phyloP scores from a whole-genome alignment of 2,329 filamentous ascomycete species.

The Graphium sp. region DNA sequence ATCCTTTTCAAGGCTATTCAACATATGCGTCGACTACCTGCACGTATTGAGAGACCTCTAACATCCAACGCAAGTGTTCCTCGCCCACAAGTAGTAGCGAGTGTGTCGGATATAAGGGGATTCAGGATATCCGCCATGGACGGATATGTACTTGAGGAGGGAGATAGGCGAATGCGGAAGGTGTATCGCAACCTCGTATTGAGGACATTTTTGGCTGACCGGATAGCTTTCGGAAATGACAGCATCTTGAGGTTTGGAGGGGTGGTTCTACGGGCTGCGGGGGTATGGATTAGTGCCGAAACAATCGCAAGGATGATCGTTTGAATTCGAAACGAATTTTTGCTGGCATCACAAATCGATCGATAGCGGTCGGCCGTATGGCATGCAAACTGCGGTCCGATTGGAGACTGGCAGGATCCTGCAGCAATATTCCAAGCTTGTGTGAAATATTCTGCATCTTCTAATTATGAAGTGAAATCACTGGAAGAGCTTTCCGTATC shows the following conservation, averaged over 20 bases:
- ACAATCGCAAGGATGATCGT: too few species aligned
- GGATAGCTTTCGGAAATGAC: conserved; percentile 18
- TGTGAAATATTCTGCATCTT: too few species aligned
- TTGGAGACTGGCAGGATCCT: too few species aligned
- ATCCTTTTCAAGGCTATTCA: conserved; percentile 25
- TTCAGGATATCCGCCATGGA: conserved; percentile 32
- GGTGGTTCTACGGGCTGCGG: conserved; percentile 13
- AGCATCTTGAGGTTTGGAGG: conserved; percentile 15
- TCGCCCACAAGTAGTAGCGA: too few species aligned
- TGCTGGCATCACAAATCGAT: too few species aligned
- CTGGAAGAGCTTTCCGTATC: too few species aligned
- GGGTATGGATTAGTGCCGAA: conserved; percentile 19
- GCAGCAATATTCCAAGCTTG: too few species aligned
- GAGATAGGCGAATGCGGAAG: conserved; percentile 10
- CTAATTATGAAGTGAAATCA: too few species aligned
- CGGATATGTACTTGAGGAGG: conserved; percentile 22
- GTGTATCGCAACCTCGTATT: conserved; percentile 20
- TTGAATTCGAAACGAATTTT: too few species aligned
- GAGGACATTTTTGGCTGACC: conserved; percentile 25
- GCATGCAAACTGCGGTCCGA: too few species aligned
- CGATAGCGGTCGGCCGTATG: too few species aligned
- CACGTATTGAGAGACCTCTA: conserved; percentile 20
- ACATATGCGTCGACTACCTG: conserved; percentile 22
- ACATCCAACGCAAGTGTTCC: conserved; percentile 16
- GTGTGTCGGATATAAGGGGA: too few species aligned